Conservation (phyloP, 2,329 filamentous ascomycete species). For the Orbilia brochopaga region DNA sequence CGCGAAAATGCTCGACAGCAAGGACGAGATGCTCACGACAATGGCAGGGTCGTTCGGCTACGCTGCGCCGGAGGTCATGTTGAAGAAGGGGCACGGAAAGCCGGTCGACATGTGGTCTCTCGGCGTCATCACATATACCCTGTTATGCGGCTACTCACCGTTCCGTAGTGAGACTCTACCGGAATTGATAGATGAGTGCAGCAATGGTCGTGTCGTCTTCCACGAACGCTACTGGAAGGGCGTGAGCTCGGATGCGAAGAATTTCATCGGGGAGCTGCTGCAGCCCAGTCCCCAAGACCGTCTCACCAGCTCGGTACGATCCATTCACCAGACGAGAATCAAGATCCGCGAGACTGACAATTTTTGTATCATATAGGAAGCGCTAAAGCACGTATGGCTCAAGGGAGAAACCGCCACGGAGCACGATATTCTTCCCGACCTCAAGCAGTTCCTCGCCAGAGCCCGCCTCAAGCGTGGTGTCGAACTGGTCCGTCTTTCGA, state of each 20-base stretch:
- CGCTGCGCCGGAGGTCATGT: slow-evolving; percentile 96
- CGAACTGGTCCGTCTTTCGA: slow-evolving; percentile 92
- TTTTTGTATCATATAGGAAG: slow-evolving; percentile 64
- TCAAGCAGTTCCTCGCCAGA: slow-evolving; percentile 90
- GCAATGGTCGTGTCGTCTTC: slow-evolving; percentile 81
- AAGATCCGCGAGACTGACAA: slow-evolving; percentile 11
- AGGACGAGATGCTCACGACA: slow-evolving; percentile 89
- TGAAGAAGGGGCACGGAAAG: slow-evolving; percentile 96
- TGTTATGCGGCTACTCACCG: slow-evolving; percentile 96
- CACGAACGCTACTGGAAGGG: slow-evolving; percentile 99
- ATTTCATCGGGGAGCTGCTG: slow-evolving; percentile 84
- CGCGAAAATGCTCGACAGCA: slow-evolving; percentile 92
- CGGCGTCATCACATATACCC: slow-evolving; percentile 96
- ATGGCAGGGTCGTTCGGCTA: slow-evolving; percentile 99
- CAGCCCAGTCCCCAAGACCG: slow-evolving; percentile 78
- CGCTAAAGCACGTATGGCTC: slow-evolving; percentile 84
- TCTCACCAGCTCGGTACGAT: slow-evolving; percentile 73
- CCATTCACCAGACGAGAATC: neutral
- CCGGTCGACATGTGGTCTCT: slow-evolving; percentile 99
- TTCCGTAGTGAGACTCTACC: slow-evolving; percentile 93
- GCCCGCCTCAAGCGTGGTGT: slow-evolving; percentile 90
- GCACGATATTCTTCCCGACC: slow-evolving; percentile 96
- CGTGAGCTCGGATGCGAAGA: slow-evolving; percentile 91
- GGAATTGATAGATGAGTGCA: slow-evolving; percentile 94
- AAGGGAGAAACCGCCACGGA: slow-evolving; percentile 89